Base-by-base conservation (phyloP, 495 filamentous ascomycete species). In the Hyaloscypha variabilis region DNA sequence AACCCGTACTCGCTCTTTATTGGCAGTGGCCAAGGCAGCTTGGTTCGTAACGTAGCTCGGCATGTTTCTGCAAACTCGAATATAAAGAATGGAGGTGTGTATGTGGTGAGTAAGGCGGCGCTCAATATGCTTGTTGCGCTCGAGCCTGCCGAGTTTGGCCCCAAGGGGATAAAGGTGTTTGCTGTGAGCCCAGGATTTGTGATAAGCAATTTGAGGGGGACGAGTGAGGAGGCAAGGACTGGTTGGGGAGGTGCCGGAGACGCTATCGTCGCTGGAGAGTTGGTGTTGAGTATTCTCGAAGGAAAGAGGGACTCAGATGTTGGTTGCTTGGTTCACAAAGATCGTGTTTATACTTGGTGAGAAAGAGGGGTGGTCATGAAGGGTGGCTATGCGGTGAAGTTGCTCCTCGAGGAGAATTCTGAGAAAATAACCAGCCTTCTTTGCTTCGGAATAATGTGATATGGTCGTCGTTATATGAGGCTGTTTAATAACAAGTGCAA, bases 191-290 rank as follows among this genome's bases (percentile, higher is more conserved):
- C 84, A 64, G 83, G 83, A 0, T 67, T 46, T 29, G 61, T 68
- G 29, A 49, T 42, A 26, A 39, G 83, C 10, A 78, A 83, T 0
- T 83, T 83, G 63, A 82, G 82, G 52, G 80, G 78, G 78, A 39
- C 71, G 68, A 63, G 62, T 77, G 58, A 76, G 73, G 64, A 62
- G 28, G 50, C 21, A 71, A 67, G 17, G 76, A 81, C 68, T 75
- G 78, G 24, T 71, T 78, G 24, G 64, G 72, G 79, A 72, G 72
- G 75, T 6, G 71, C 60, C 4, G 69, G 72, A 14, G 67, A 77
- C 70, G 65, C 78, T 11, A 72, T 62, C 58, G 30, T 71, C 31
- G 72, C 73, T 14, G 79, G 75, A 17, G 28, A 64, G 26, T 49
- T 73, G 0, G 25, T 79, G 8, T 67, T 61, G 67, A 64, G 58